phyloP scores from a whole-genome alignment of 352 stramenopile species.

The Phytopythium vexans region DNA sequence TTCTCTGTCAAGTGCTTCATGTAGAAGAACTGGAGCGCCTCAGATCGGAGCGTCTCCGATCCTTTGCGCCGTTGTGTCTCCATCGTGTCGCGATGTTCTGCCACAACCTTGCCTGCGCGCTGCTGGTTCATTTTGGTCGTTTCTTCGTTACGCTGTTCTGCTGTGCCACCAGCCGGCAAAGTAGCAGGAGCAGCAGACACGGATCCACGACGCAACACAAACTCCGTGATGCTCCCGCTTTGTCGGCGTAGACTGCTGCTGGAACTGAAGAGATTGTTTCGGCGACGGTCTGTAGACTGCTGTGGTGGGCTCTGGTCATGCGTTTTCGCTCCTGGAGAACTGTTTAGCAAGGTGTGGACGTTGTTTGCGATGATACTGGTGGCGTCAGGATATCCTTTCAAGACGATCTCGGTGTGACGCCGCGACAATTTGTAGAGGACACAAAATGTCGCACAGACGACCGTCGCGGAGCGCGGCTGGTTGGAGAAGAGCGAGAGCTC shows the following conservation, averaged over 20 bases:
- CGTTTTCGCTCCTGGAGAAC: background rate
- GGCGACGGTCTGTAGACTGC: too few species aligned
- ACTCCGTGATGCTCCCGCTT: too few species aligned
- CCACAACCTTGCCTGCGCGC: too few species aligned
- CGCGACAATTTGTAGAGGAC: slow-evolving; percentile 38
- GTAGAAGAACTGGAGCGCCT: slow-evolving; percentile 2
- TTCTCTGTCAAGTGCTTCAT: slow-evolving; percentile 1
- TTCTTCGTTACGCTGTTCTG: too few species aligned
- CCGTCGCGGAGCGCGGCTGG: slow-evolving; percentile 33
- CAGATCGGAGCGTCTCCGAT: slow-evolving; percentile 1
- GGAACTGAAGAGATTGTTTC: too few species aligned
- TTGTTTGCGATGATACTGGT: slow-evolving; percentile 18
- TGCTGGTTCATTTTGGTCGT: too few species aligned
- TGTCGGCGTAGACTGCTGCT: too few species aligned
- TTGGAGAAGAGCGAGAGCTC: slow-evolving; percentile 52
- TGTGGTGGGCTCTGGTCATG: too few species aligned
- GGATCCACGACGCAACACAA: too few species aligned
- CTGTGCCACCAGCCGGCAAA: too few species aligned
- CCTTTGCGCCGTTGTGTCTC: background rate
- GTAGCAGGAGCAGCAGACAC: too few species aligned
- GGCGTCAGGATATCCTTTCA: slow-evolving; percentile 32
- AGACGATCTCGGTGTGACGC: slow-evolving; percentile 31
- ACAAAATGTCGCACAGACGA: slow-evolving; percentile 34
- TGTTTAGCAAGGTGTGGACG: slow-evolving; percentile 7
- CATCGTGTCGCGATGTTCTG: too few species aligned